Base-by-base conservation (phyloP, 352 stramenopile species). In the Pythium periplocum region DNA sequence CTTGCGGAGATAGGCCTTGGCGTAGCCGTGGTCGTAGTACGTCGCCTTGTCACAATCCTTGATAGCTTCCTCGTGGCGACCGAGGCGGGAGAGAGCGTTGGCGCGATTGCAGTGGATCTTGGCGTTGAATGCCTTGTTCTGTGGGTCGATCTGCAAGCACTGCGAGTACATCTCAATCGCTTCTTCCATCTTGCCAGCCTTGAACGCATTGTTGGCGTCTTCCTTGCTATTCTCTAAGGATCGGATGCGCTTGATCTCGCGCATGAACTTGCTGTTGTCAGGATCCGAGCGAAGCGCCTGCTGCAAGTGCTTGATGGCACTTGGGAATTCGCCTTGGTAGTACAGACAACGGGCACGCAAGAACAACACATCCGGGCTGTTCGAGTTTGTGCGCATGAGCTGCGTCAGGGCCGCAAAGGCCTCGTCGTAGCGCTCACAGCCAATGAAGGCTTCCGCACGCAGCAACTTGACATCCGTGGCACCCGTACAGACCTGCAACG, bases 61-160 rank as follows among this genome's bases (percentile, higher is more conserved):
- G 49, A 96, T 93, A 4, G 86, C 86, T 55, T 96, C 86, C 0
- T 92, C 73, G 55, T 97, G 79, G 55, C 88, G 69, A 17, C 78
- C 70, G 35, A 97, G 59, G 43, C 90, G 87, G 17, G 84, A 86
- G 34, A 93, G 65, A 32, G 87, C 84, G 42, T 89, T 95, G 31
- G 88, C 93, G 26, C 92, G 83, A 68, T 98, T 98, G 69, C 85
- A 96, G 64, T 97, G 80, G 48, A 98, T 83, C 75, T 97, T 98
- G 32, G 92, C 87, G 69, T 96, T 96, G 65, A 96, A 97, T 12
- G 75, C 63, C 62, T 96, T 97, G 71, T 97, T 96, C 36, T 75
- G 67, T 31, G 83, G 86, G 62, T 96, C 89, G 46, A 98, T 86
- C 36, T 81, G 67, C 8, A 98, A 59, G 41, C 83, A 93, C 51